Conservation (phyloP, 495 filamentous ascomycete genomes). For the Aspergillus coremiiformis region DNA sequence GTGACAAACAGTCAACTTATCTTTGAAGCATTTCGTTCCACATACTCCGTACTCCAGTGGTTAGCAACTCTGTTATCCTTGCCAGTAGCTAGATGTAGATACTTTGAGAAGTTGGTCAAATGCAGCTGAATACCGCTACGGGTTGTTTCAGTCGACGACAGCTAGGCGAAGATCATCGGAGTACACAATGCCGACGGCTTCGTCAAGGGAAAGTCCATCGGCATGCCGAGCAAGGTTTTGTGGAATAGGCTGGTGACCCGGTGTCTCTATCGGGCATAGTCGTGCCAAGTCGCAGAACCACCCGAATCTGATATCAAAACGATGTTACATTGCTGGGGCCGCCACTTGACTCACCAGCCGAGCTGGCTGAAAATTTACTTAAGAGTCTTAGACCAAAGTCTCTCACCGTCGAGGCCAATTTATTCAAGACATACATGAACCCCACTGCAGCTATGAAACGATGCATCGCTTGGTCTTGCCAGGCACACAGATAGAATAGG, state of each 20-base stretch:
- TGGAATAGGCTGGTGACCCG: not conserved
- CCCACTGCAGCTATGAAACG: not conserved
- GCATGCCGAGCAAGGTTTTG: constrained; percentile 12
- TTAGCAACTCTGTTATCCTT: not conserved
- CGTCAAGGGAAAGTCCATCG: constrained; percentile 1
- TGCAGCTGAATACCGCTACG: not conserved
- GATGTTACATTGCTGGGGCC: not conserved
- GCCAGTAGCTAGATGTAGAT: not conserved
- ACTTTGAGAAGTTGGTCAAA: not conserved
- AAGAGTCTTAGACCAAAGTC: not conserved
- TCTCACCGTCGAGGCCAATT: not conserved
- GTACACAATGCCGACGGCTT: constrained; percentile 13
- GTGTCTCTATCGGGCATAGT: constrained; percentile 16
- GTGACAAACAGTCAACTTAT: not conserved
- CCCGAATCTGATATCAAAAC: not conserved
- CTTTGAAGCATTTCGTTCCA: not conserved
- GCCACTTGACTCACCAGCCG: not conserved
- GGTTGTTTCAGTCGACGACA: constrained; percentile 1
- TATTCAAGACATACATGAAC: not conserved
- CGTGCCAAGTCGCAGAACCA: not conserved
- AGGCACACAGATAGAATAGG: not conserved
- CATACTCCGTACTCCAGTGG: too few species aligned
- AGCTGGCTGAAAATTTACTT: not conserved
- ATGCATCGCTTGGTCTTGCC: not conserved
- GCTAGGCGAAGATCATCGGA: not conserved